These are phyloP conservation scores for Flaveria trinervia DNA, from an alignment of 129 eudicot species.

Conservation along the genomic window DNA sequence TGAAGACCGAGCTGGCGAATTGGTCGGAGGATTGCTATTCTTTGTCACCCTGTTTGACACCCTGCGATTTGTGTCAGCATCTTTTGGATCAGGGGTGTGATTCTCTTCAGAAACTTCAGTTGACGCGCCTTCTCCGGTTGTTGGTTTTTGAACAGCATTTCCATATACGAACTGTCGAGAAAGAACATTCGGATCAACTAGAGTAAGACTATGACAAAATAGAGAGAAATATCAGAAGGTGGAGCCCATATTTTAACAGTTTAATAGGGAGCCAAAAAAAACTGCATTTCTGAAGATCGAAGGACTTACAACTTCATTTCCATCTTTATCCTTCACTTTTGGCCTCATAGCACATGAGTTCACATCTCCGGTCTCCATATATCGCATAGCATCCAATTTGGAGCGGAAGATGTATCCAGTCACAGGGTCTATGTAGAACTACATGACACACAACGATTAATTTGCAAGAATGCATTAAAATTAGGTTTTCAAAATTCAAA, in stretches of 20 bases:
- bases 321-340: conserved; percentile 41
- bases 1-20: conserved; percentile 47
- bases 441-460: conserved; percentile 15
- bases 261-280: not conserved
- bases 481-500: not conserved
- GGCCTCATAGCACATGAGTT: conserved; percentile 54
- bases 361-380: conserved; percentile 61
- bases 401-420: conserved; percentile 69
- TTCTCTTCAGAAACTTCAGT: conserved; percentile 1
- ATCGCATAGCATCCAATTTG: conserved; percentile 63
- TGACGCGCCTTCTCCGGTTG: not conserved
- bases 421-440: conserved; percentile 65
- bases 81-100: conserved; percentile 23
- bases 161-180: conserved; percentile 37
- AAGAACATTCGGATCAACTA: not conserved
- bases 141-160: conserved; percentile 23
- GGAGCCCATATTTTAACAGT: not conserved
- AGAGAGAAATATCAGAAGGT: too few relatives aligned
- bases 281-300: not conserved
- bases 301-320: conserved; percentile 34
- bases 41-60: conserved; percentile 20
- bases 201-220: not conserved
- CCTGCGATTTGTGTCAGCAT: conserved; percentile 33
- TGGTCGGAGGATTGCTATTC: not conserved
- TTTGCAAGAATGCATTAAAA: not conserved